phyloP scores from a whole-genome alignment of 2,329 filamentous ascomycete genomes.

The Tolypocladium amazonense region DNA sequence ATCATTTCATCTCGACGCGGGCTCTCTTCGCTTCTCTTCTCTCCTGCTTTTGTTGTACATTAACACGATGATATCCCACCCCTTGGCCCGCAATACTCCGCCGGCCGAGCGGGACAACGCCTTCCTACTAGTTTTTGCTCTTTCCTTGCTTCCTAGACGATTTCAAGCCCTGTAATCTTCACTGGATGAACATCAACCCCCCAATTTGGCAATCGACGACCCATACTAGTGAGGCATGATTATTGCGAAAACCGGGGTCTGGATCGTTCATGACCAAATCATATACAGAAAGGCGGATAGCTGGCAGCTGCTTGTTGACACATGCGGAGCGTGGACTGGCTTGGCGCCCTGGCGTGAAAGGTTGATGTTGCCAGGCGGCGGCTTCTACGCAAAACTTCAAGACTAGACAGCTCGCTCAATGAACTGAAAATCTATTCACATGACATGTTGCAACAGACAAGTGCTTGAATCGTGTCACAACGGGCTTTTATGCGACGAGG shows the following conservation, averaged over 20 bases:
- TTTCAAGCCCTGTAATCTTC: not conserved
- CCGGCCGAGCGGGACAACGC: not conserved
- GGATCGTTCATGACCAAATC: not conserved
- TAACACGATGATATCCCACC: constrained; percentile 7
- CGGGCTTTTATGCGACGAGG: not conserved
- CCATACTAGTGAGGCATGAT: not conserved
- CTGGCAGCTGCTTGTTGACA: not conserved
- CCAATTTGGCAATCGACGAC: not conserved
- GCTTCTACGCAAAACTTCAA: not conserved
- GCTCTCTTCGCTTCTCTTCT: not conserved
- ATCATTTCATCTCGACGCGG: not conserved
- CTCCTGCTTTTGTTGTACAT: not conserved
- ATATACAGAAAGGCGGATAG: not conserved
- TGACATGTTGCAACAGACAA: not conserved
- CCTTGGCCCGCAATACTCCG: not conserved
- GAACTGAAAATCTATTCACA: not conserved
- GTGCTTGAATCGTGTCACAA: not conserved
- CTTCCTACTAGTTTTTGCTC: not conserved
- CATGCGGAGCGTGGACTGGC: not conserved
- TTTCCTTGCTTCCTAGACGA: not conserved
- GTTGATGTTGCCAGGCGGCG: not conserved
- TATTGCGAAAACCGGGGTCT: not conserved
- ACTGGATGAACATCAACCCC: not conserved
- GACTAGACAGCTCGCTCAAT: not conserved
- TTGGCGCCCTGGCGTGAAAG: not conserved